Base-by-base conservation (phyloP, 2,329 filamentous ascomycete species). In the Cladophialophora carrionii region DNA sequence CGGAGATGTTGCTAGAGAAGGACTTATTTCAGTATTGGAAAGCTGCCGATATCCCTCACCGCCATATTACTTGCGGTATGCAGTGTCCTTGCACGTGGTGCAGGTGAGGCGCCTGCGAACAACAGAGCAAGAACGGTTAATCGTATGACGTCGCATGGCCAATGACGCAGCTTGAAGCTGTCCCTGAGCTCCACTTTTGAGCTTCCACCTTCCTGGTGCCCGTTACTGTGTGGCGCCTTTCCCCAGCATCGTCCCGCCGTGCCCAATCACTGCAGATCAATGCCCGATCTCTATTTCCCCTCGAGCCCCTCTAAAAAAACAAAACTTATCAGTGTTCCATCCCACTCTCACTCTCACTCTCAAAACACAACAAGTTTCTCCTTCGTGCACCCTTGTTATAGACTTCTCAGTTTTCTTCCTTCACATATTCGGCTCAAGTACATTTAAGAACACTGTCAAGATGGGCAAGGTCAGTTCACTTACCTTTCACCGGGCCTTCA, bases 391-490 rank as follows among this genome's bases (percentile, higher is more conserved):
- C 41, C 53, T 43, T n/a, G n/a, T 56, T 65, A 62, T 62, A 65
- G 59, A 62, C 24, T 56, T 43, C 29, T 41, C 34, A 43, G 9
- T 34, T 24, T n/a, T 57, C 51, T 34, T 37, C 24, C 34, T 26
- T 64, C 48, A 14, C 24, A 52, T 58, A 53, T 32, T 20, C 41
- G 46, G 32, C 29, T 67, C 57, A 29, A 26, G 20, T 12, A 46
- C 24, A 17, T 24, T 43, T 20, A 63, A 34, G 43, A 56, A 41
- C 56, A 48, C 60, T 59, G 53, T 61, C 62, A 67, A 63, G 12
- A 69, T 69, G 67, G 62, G 62, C 41, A 67, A 69, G 37, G 67
- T 69, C 51, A 41, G 59, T 60, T 48, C 24, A 12, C 34, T 51
- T 29, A 5, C 41, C 41, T 52, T 43, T 51, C 26, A 32, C 52